Conservation (phyloP, 1,139 yeast species). For the Pichia sp. region DNA sequence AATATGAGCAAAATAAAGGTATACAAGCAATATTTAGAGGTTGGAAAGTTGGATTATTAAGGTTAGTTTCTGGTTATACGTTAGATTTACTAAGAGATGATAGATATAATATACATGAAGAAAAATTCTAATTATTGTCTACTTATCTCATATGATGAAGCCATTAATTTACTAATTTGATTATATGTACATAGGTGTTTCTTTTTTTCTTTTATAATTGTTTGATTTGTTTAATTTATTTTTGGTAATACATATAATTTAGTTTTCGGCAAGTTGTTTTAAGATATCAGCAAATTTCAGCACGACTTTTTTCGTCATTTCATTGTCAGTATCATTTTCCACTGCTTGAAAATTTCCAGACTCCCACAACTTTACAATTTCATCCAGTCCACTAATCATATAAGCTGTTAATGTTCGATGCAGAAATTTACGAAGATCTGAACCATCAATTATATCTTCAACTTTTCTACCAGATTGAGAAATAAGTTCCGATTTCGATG, state of each 20-base stretch:
- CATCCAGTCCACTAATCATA: conserved; percentile 62
- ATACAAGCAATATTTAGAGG: conserved; percentile 68
- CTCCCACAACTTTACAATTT: conserved; percentile 30
- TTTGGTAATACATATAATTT: neutral
- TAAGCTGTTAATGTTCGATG: conserved; percentile 65
- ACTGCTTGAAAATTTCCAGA: conserved; percentile 13
- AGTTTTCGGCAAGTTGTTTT: conserved; percentile 40
- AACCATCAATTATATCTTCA: conserved; percentile 66
- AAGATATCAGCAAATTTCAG: conserved; percentile 65
- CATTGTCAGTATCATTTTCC: conserved; percentile 40
- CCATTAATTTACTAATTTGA: neutral
- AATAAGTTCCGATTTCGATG: conserved; percentile 12
- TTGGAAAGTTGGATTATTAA: conserved; percentile 81
- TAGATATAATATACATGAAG: conserved; percentile 40
- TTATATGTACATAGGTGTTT: neutral
- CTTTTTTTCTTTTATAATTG: neutral
- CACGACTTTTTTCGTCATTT: conserved; percentile 54
- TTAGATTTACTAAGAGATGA: conserved; percentile 56
- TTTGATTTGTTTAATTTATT: neutral
- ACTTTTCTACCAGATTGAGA: conserved; percentile 13
- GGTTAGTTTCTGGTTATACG: conserved; percentile 81
- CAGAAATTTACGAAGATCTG: conserved; percentile 71
- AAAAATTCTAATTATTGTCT: conserved; percentile 27
- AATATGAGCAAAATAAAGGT: conserved; percentile 36
- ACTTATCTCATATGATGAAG: no score